These are phyloP conservation scores for Aquilaria malaccensis DNA, from an alignment of 345 rosid species.

Conservation along the genomic window DNA sequence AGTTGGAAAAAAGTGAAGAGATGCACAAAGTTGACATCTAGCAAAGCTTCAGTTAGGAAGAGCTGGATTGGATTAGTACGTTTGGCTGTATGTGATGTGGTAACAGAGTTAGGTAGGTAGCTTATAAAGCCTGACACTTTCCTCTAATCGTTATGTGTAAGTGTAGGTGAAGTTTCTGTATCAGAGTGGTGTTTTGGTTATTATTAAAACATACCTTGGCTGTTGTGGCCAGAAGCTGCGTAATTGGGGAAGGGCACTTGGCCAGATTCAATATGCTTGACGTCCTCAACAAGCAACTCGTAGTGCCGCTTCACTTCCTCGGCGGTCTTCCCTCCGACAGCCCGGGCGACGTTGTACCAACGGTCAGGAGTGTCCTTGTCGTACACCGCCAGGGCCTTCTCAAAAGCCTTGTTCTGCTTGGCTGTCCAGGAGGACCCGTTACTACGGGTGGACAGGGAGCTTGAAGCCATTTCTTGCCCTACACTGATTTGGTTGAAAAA, in stretches of 20 bases:
- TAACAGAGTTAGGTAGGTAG: too few species aligned
- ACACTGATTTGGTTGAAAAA: background rate
- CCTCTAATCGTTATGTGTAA: too few species aligned
- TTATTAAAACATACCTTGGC: slow-evolving; percentile 16
- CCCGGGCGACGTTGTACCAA: slow-evolving; percentile 88
- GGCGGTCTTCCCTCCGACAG: slow-evolving; percentile 71
- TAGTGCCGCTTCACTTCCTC: slow-evolving; percentile 87
- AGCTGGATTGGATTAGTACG: too few species aligned
- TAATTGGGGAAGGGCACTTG: slow-evolving; percentile 80
- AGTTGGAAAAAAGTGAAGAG: too few species aligned
- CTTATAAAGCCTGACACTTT: too few species aligned
- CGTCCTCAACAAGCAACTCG: slow-evolving; percentile 64
- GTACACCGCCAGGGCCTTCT: slow-evolving; percentile 79
- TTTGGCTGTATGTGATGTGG: too few species aligned
- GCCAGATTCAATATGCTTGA: slow-evolving; percentile 74
- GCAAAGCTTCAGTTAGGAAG: too few species aligned
- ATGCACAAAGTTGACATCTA: too few species aligned
- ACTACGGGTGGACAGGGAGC: slow-evolving; percentile 69
- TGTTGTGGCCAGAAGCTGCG: slow-evolving; percentile 30
- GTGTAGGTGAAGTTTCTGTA: too few species aligned
- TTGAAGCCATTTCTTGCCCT: slow-evolving; percentile 50
- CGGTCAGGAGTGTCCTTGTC: slow-evolving; percentile 98
- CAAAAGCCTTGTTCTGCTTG: slow-evolving; percentile 92
- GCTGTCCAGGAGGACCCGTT: slow-evolving; percentile 69
- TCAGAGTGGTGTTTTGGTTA: too few species aligned